phyloP scores from a whole-genome alignment of 129 eudicot genomes.

The Logfia minima region DNA sequence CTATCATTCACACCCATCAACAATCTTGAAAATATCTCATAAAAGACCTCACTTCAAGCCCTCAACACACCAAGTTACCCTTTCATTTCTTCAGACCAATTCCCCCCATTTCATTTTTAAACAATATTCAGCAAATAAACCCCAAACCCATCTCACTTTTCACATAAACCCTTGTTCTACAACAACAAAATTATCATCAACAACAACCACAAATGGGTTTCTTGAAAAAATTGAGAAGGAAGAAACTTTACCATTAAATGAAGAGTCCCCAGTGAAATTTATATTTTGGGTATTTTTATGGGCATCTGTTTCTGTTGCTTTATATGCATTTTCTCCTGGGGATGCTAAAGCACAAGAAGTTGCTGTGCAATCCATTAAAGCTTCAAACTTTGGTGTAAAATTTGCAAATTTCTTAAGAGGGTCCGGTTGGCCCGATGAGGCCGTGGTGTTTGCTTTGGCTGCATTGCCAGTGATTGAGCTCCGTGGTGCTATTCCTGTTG shows the following conservation, averaged over 20 bases:
- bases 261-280: slow-evolving; percentile 58
- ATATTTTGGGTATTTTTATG: slow-evolving; percentile 71
- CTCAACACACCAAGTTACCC: slow-evolving; percentile 23
- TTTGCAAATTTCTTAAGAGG: slow-evolving; percentile 71
- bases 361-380: slow-evolving; percentile 69
- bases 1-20: slow-evolving; percentile 37
- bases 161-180: slow-evolving; percentile 24
- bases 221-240: slow-evolving; percentile 35
- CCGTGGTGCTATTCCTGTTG: slow-evolving; percentile 99
- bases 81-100: slow-evolving; percentile 21
- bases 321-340: slow-evolving; percentile 65
- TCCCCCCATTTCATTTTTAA: slow-evolving; percentile 31
- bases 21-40: slow-evolving; percentile 28
- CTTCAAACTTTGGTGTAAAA: slow-evolving; percentile 77
- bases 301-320: slow-evolving; percentile 84
- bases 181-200: slow-evolving; percentile 28
- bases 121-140: slow-evolving; percentile 21
- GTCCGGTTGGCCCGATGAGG: slow-evolving; percentile 93
- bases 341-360: slow-evolving; percentile 65
- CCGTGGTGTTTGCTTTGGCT: slow-evolving; percentile 85
- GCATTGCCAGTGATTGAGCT: slow-evolving; percentile 94
- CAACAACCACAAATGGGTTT: slow-evolving; percentile 35
- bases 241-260: slow-evolving; percentile 29
- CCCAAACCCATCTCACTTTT: slow-evolving; percentile 33
- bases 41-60: slow-evolving; percentile 25